These are phyloP conservation scores for Boletus smithii DNA, from an alignment of 1,284 basidiomycete species.

Conservation along the genomic window DNA sequence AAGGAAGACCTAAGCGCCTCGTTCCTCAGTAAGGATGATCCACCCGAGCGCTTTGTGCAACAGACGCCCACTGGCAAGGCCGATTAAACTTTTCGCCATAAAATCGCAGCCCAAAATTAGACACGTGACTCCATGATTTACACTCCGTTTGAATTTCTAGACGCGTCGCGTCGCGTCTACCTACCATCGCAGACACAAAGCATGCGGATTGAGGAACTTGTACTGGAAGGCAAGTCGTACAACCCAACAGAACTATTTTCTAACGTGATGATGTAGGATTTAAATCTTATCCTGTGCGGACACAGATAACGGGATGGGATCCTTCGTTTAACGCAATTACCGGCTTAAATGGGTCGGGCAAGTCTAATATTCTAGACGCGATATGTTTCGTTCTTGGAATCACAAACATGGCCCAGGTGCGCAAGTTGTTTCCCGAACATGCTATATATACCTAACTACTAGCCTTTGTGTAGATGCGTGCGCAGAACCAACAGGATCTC, in stretches of 20 bases:
- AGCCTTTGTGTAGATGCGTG: conserved; percentile 69
- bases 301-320: conserved; percentile 94
- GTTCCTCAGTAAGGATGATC: too few species aligned
- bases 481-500: conserved; percentile 93
- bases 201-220: conserved; percentile 82
- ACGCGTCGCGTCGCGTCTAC: conserved; percentile 34
- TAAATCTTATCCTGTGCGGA: conserved; percentile 96
- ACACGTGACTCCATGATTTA: conserved; percentile 9
- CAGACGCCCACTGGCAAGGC: conserved; percentile 1
- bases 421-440: conserved; percentile 17
- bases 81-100: neutral
- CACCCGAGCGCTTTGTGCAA: conserved; percentile 15
- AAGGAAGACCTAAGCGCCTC: neutral
- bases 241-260: neutral
- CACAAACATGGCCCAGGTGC: conserved; percentile 85
- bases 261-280: conserved; percentile 55
- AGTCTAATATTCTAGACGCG: conserved; percentile 97
- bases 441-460: neutral
- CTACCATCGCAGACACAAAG: conserved; percentile 11
- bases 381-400: conserved; percentile 98
- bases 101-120: neutral
- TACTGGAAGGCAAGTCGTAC: conserved; percentile 60
- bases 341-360: conserved; percentile 90
- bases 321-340: conserved; percentile 97
- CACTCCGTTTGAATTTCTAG: conserved; percentile 26